These are phyloP conservation scores for Suillus decipiens DNA, from an alignment of 768 basidiomycete species.

Conservation along the genomic window DNA sequence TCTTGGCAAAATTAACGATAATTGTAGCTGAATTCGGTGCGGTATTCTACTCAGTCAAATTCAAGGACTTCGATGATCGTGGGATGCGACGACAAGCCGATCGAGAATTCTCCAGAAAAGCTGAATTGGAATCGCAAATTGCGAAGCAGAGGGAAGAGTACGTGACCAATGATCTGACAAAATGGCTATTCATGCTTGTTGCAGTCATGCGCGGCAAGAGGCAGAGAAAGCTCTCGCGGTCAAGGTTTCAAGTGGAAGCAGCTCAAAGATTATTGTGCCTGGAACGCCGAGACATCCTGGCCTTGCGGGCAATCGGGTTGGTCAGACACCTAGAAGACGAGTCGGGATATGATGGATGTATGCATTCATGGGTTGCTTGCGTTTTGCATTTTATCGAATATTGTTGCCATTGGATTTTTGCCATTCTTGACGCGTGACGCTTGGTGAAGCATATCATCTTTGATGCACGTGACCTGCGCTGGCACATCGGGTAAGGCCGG, in stretches of 20 bases:
- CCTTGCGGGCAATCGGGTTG: slow-evolving; percentile 63
- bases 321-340: slow-evolving; percentile 74
- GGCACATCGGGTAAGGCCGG: not conserved
- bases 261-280: slow-evolving; percentile 71
- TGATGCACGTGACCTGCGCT: not conserved
- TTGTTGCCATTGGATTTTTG: not conserved
- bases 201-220: slow-evolving; percentile 62
- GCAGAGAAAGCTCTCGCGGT: slow-evolving; percentile 59
- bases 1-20: slow-evolving; percentile 13
- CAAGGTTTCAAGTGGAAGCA: slow-evolving; percentile 53
- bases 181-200: slow-evolving; percentile 9
- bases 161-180: slow-evolving; percentile 15
- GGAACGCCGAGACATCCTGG: slow-evolving; percentile 79
- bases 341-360: slow-evolving; percentile 57
- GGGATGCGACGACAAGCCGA: slow-evolving; percentile 77
- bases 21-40: slow-evolving; percentile 85
- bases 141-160: slow-evolving; percentile 77
- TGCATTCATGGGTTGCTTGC: not conserved
- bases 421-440: too few relatives aligned
- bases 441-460: too few relatives aligned
- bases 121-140: slow-evolving; percentile 92
- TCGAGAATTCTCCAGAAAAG: slow-evolving; percentile 87
- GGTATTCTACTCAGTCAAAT: slow-evolving; percentile 96
- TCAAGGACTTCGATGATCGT: slow-evolving; percentile 95
- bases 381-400: slow-evolving; percentile 11